phyloP scores from a whole-genome alignment of 495 filamentous ascomycete genomes.

The Physcia stellaris region DNA sequence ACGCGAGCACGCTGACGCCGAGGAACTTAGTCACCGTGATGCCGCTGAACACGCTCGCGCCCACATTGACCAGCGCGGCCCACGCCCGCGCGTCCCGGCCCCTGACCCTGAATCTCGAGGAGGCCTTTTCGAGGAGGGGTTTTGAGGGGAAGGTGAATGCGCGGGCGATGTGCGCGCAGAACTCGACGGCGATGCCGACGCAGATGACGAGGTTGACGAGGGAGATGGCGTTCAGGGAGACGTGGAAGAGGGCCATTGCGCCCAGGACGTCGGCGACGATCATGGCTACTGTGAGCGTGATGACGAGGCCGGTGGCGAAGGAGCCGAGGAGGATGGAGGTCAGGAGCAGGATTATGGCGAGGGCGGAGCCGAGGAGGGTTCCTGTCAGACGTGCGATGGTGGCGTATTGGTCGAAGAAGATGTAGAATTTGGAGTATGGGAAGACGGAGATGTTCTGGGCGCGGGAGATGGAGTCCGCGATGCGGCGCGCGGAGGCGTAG shows the following conservation, averaged over 20 bases:
- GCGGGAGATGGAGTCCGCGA: constrained; percentile 56
- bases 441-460: constrained; percentile 67
- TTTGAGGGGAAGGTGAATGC: constrained; percentile 88
- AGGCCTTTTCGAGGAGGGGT: constrained; percentile 57
- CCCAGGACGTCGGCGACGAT: constrained; percentile 89
- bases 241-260: constrained; percentile 75
- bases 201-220: constrained; percentile 97
- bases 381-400: constrained; percentile 67
- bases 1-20: constrained; percentile 84
- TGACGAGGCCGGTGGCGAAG: constrained; percentile 61
- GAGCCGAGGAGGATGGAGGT: constrained; percentile 73
- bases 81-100: constrained; percentile 76
- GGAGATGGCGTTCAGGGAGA: constrained; percentile 90
- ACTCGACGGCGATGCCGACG: constrained; percentile 90
- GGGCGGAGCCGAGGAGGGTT: constrained; percentile 64
- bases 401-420: constrained; percentile 97
- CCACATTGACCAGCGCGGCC: constrained; percentile 86
- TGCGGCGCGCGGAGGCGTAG: constrained; percentile 81
- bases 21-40: constrained; percentile 93
- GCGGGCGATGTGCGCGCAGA: constrained; percentile 91
- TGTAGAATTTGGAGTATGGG: constrained; percentile 92
- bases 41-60: constrained; percentile 83
- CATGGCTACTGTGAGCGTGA: constrained; percentile 81
- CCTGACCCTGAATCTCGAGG: constrained; percentile 44
- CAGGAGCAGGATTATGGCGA: constrained; percentile 70